Evolutionary conservation across 176 grass and related monocot species (phyloP), one percentile per base, ranked within the genome.

Genomic region (Panicum miliaceum): DNA sequence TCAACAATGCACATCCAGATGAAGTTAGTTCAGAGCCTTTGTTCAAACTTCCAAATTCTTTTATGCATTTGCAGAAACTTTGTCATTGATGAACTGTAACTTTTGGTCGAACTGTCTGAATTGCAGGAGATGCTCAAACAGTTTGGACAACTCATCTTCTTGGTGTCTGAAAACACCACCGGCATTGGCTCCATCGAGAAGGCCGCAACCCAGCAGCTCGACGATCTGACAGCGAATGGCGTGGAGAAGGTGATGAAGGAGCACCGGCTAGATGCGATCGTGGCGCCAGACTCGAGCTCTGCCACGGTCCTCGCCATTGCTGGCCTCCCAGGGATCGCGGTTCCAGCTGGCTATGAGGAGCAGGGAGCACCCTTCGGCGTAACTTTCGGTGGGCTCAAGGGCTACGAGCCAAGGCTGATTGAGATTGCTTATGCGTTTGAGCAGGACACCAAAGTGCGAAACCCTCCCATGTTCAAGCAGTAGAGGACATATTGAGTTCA

Each of bases 391-490:
- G 93, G 90, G 4, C 59, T 95, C 10, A 89, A 86, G 45, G 86
- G 93, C 4, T 91, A 71, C 23, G 93, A 95, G 32, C 88, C 90
- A 2, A 86, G 79, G 70, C 46, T 95, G 5, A 92, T 91, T 41
- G 88, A 95, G 80, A 89, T 95, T 26, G 80, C 86, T 2, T 95
- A 91, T 40, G 75, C 83, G 2, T 89, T 95, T 67, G 93, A 95
- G 73, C 90, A 92, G 23, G 88, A 47, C 41, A 95, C 80, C 7
- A 63, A 67, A 38, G 80, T 87, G 6, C 77, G 93, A 35, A 87
- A 87, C 59, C 10, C 45, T 45, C 90, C 93, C 0, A 64, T 36
- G 25, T 90, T 95, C 12, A 78, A 69, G 22, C 32, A 23, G 23
- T 50, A 59, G 27, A 37, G 38, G 13, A 19, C 4, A 52, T 4